These are phyloP conservation scores for Neopestalotiopsis sp. DNA, from an alignment of 2,329 filamentous ascomycete genomes.

Conservation along the genomic window DNA sequence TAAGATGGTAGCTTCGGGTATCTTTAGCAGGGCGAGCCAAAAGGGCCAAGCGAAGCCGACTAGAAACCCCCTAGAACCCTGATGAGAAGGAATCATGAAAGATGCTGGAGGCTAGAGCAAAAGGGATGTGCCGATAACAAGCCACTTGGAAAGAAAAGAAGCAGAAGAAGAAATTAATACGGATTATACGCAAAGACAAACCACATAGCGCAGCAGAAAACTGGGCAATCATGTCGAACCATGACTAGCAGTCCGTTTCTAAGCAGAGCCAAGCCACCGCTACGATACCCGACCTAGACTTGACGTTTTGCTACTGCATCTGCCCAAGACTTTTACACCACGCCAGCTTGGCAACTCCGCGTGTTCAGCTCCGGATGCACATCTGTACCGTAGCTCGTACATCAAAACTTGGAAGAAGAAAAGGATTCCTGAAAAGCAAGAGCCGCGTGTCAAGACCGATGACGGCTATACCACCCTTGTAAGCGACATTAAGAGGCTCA, in stretches of 20 bases:
- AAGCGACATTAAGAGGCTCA: not conserved
- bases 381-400: not conserved
- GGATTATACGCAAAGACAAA: not conserved
- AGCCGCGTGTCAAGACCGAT: not conserved
- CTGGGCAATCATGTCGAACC: not conserved
- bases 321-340: not conserved
- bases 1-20: constrained; percentile 7
- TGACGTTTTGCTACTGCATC: not conserved
- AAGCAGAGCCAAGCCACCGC: not conserved
- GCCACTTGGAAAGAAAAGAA: not conserved
- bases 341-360: not conserved
- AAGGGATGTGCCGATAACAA: not conserved
- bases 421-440: not conserved
- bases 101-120: too few relatives aligned
- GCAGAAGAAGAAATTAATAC: constrained; percentile 7
- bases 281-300: not conserved
- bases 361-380: not conserved
- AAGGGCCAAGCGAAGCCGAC: not conserved
- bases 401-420: not conserved
- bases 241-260: not conserved
- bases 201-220: not conserved
- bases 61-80: constrained; percentile 15
- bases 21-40: constrained; percentile 11
- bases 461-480: not conserved
- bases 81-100: not conserved